Evolutionary conservation across 345 rosid species (phyloP).

Genomic region (Trapa bicornis): DNA sequence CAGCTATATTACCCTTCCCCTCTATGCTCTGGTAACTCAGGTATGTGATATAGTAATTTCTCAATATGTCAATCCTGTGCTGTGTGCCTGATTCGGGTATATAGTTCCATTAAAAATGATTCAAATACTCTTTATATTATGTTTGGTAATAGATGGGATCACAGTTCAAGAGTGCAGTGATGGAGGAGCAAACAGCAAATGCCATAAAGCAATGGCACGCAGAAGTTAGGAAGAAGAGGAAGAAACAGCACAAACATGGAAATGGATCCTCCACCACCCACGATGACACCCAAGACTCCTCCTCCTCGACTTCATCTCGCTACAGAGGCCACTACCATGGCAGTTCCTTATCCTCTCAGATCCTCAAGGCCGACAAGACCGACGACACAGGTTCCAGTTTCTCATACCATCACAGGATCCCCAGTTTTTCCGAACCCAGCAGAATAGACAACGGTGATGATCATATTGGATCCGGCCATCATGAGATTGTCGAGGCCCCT

Average conservation of each 20-base stretch:
- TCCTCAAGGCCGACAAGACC: conserved; percentile 2
- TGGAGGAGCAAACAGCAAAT: conserved; percentile 21
- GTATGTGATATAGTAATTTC: conserved; percentile 5
- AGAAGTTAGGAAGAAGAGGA: conserved; percentile 19
- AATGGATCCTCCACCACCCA: neutral
- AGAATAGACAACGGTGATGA: no score
- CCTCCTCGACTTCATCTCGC: neutral
- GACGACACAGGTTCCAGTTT: neutral
- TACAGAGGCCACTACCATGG: neutral
- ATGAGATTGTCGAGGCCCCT: conserved; percentile 1
- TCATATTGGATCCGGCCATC: neutral
- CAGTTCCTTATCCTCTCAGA: neutral
- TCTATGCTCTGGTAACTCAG: conserved; percentile 75
- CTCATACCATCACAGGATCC: conserved; percentile 8
- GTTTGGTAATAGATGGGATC: conserved; percentile 24
- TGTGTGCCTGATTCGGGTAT: no score
- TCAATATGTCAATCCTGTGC: no score
- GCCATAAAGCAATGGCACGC: conserved; percentile 24
- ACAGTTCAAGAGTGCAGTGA: conserved; percentile 20
- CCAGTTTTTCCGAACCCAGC: neutral
- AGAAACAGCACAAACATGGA: conserved; percentile 10
- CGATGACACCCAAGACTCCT: conserved; percentile 2
- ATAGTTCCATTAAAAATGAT: no score
- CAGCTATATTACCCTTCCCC: conserved; percentile 77
- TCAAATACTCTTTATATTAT: no score